phyloP scores from a whole-genome alignment of 148 eudicot species.

The Polygonum maritimum region DNA sequence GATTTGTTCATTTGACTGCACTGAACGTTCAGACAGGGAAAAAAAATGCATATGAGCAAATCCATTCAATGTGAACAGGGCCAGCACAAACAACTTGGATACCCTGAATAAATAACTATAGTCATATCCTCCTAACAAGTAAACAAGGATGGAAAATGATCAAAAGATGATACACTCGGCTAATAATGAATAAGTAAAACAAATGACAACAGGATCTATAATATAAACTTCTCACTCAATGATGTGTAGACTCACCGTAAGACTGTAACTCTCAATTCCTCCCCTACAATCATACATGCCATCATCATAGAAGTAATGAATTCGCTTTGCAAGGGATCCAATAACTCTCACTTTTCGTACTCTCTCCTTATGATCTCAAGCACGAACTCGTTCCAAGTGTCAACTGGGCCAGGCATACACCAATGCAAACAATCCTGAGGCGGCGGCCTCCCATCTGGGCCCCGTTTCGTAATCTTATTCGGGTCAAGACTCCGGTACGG shows the following conservation, averaged over 20 bases:
- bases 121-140: too few species aligned
- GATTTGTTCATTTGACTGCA: too few species aligned
- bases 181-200: not conserved
- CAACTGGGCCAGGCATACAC: constrained; percentile 99
- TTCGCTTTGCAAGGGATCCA: not conserved
- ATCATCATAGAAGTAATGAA: not conserved
- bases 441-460: constrained; percentile 78
- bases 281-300: not conserved
- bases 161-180: not conserved
- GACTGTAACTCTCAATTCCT: not conserved
- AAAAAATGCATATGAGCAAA: not conserved
- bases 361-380: constrained; percentile 62
- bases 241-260: not conserved
- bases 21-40: too few species aligned
- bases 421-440: constrained; percentile 98
- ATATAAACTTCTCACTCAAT: not conserved
- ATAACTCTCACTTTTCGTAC: constrained; percentile 10
- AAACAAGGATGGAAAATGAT: not conserved
- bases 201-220: not conserved
- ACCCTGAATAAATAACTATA: too few species aligned
- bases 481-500: constrained; percentile 62
- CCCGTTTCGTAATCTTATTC: constrained; percentile 67
- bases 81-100: not conserved
- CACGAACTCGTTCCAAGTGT: constrained; percentile 87
- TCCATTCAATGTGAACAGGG: not conserved